Conservation (phyloP, 208 protist genomes). For the Leishmania martiniquensis region DNA sequence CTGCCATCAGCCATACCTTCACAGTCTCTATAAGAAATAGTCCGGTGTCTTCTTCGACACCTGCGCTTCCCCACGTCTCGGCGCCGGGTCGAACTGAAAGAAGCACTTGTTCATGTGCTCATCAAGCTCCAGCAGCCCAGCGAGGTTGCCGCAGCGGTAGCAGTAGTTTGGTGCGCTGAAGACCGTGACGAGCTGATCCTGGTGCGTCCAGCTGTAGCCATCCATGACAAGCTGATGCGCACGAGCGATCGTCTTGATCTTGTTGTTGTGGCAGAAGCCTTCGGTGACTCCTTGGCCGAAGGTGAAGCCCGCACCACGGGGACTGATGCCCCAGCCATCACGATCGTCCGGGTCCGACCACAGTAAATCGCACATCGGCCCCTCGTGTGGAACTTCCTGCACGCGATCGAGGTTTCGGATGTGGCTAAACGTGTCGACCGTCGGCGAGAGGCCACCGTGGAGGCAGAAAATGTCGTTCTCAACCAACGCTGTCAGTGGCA, state of each 20-base stretch:
- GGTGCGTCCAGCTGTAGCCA: conserved; percentile 98
- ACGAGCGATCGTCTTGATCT: conserved; percentile 95
- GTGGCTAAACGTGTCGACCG: conserved; percentile 94
- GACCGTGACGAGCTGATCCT: conserved; percentile 98
- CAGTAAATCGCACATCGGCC: conserved; percentile 99
- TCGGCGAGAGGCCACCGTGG: conserved; percentile 96
- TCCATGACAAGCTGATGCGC: conserved; percentile 98
- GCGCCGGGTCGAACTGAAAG: conserved; percentile 99
- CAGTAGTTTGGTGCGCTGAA: conserved; percentile 99
- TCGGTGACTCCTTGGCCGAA: conserved; percentile 98
- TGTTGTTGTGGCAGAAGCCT: conserved; percentile 99
- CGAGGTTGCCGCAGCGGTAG: conserved; percentile 98
- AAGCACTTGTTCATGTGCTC: conserved; percentile 99
- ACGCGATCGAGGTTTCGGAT: conserved; percentile 96
- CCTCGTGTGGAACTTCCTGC: conserved; percentile 99
- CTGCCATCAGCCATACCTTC: background rate
- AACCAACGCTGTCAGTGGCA: conserved; percentile 98
- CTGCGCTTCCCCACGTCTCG: conserved; percentile 96
- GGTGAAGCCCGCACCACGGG: conserved; percentile 97
- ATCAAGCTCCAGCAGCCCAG: conserved; percentile 98
- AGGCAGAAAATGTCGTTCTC: conserved; percentile 98
- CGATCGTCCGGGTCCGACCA: conserved; percentile 99
- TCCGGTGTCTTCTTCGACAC: conserved; percentile 98
- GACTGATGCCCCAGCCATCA: conserved; percentile 97
- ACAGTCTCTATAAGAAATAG: conserved; percentile 88